Conservation (phyloP, 2,329 filamentous ascomycete species). For the Talaromyces sp. region DNA sequence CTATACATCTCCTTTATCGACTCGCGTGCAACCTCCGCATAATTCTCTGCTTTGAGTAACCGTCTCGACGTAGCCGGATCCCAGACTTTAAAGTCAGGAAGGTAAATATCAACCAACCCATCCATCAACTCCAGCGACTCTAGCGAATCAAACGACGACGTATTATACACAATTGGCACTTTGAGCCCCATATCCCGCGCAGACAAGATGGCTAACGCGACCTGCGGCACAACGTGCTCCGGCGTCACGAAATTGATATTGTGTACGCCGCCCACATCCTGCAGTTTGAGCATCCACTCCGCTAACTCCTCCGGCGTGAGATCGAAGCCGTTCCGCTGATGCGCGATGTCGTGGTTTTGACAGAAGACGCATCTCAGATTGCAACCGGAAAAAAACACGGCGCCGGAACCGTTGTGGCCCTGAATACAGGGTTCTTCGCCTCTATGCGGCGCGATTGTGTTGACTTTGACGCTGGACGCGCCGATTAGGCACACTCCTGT, state of each 20-base stretch:
- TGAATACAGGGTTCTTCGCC: conserved; percentile 82
- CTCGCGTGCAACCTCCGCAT: conserved; percentile 67
- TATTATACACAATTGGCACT: conserved; percentile 80
- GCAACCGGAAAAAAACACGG: conserved; percentile 77
- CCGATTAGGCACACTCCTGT: conserved; percentile 77
- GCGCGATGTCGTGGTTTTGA: conserved; percentile 80
- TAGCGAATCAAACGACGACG: conserved; percentile 73
- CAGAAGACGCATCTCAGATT: conserved; percentile 71
- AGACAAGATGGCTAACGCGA: conserved; percentile 70
- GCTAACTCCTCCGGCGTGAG: conserved; percentile 74
- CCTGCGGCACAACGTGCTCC: conserved; percentile 82
- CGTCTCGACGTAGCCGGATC: conserved; percentile 62
- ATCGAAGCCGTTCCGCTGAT: conserved; percentile 76
- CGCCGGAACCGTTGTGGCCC: conserved; percentile 74
- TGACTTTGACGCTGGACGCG: conserved; percentile 69
- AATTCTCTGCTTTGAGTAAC: conserved; percentile 74
- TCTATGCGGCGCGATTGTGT: conserved; percentile 81
- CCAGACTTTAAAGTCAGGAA: conserved; percentile 90
- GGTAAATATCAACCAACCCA: conserved; percentile 77
- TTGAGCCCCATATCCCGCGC: conserved; percentile 67
- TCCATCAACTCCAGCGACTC: conserved; percentile 70
- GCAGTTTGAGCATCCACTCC: conserved; percentile 79
- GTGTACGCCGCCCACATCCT: conserved; percentile 75
- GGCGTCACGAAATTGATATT: conserved; percentile 88
- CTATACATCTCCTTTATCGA: conserved; percentile 76